Evolutionary conservation across 371 early-diverging fungal species (phyloP).

Genomic region (Sporodiniella umbellata): DNA sequence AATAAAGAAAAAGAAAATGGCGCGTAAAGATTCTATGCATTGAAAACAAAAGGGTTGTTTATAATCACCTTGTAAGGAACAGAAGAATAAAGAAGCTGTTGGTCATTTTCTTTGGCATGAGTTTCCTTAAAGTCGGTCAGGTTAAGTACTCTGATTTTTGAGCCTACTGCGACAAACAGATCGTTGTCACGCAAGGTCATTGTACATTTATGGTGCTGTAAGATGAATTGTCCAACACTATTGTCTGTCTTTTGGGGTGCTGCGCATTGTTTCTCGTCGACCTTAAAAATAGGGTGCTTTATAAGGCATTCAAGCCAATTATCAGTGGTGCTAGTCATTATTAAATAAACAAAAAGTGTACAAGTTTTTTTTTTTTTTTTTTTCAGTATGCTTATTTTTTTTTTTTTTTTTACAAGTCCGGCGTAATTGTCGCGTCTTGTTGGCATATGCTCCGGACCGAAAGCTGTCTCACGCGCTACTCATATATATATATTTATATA

Average conservation of each 20-base stretch:
- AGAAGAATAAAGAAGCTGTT: slow-evolving; percentile 5
- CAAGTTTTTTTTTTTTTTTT: too few species aligned
- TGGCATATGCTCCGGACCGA: too few species aligned
- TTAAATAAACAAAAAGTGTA: too few species aligned
- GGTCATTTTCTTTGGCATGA: too few species aligned
- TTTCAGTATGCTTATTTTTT: too few species aligned
- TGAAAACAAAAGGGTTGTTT: background rate
- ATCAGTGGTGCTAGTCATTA: background rate
- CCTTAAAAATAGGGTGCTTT: slow-evolving; percentile 22
- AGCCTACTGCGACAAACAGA: slow-evolving; percentile 37
- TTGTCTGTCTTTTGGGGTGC: background rate
- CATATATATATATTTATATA: too few species aligned
- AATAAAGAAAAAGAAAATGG: too few species aligned
- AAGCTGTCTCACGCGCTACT: too few species aligned
- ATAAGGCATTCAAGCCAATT: slow-evolving; percentile 19
- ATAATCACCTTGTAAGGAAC: slow-evolving; percentile 35
- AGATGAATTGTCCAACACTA: background rate
- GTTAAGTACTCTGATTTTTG: slow-evolving; percentile 32
- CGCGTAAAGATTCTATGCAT: too few species aligned
- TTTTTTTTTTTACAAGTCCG: too few species aligned
- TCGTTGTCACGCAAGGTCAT: slow-evolving; percentile 35
- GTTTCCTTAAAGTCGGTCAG: slow-evolving; percentile 34
- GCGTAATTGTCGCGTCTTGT: too few species aligned
- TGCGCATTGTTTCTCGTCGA: slow-evolving; percentile 1
- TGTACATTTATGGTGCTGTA: slow-evolving; percentile 27